A percentile compares a stretch with the other conserved stretches of the same genome.
Conservation (phyloP, 2,329 filamentous ascomycete species). For the Pleoardoris graminearum region DNA sequence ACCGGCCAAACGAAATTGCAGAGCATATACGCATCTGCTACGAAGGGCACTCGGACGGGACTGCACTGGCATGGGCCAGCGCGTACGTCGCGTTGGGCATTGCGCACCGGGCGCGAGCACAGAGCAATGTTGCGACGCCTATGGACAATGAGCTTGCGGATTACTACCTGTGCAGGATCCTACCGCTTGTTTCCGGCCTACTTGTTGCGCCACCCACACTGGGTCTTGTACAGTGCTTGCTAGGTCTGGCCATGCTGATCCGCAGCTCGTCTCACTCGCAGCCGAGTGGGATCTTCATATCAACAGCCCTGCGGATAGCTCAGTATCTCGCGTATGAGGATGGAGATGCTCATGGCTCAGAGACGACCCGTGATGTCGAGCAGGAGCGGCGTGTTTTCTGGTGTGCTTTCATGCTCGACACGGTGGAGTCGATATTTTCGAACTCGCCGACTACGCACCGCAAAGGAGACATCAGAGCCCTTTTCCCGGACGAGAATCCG, state of each 20-base stretch:
- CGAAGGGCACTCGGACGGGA: constrained; percentile 23
- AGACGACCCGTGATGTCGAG: constrained; percentile 14
- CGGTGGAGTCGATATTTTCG: constrained; percentile 20
- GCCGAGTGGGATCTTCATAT: constrained; percentile 23
- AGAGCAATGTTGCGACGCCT: constrained; percentile 24
- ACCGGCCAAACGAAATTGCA: constrained; percentile 23
- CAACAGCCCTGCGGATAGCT: constrained; percentile 27
- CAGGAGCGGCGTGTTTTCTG: constrained; percentile 30
- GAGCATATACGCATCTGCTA: constrained; percentile 32
- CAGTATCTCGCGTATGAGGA: constrained; percentile 27
- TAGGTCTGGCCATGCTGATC: constrained; percentile 25
- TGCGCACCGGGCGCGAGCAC: constrained; percentile 28
- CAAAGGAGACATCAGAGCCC: constrained; percentile 21
- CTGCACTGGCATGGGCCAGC: constrained; percentile 28
- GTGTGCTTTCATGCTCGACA: constrained; percentile 28
- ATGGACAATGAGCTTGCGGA: constrained; percentile 26
- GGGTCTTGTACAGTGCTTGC: constrained; percentile 27
- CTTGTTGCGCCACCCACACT: constrained; percentile 23
- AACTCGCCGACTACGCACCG: constrained; percentile 24
- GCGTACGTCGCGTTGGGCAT: constrained; percentile 31
- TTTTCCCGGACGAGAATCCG: constrained; percentile 17
- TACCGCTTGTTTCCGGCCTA: constrained; percentile 18
- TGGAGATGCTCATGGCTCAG: not conserved
- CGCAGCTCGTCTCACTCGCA: constrained; percentile 16
- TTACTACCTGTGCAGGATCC: constrained; percentile 24